Conservation (phyloP, 768 basidiomycete species). For the Phanerochaete sordida region DNA sequence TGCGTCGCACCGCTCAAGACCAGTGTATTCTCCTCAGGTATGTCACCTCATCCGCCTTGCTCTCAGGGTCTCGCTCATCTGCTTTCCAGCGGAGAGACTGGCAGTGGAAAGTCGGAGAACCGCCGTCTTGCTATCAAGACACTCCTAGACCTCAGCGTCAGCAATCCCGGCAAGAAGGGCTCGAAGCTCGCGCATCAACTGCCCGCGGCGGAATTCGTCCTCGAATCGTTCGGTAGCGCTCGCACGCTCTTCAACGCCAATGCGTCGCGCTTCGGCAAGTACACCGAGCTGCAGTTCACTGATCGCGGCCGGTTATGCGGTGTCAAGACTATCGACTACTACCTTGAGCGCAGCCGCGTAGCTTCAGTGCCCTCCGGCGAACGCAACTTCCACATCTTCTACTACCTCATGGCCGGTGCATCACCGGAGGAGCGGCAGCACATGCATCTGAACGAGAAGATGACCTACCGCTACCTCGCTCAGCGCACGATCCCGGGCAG, state of each 20-base stretch:
- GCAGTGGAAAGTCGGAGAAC: constrained; percentile 92
- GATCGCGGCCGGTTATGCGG: constrained; percentile 88
- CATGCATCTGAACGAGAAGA: constrained; percentile 78
- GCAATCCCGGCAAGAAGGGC: constrained; percentile 90
- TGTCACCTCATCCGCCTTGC: constrained; percentile 24
- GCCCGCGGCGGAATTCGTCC: constrained; percentile 91
- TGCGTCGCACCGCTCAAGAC: constrained; percentile 91
- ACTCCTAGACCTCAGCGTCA: constrained; percentile 86
- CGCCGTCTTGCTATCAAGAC: constrained; percentile 88
- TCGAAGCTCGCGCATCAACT: constrained; percentile 83
- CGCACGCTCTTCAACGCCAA: constrained; percentile 91
- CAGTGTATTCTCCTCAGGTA: constrained; percentile 87
- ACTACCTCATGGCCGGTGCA: constrained; percentile 92
- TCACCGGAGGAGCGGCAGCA: constrained; percentile 85
- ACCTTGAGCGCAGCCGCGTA: constrained; percentile 90
- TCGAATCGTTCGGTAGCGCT: constrained; percentile 92
- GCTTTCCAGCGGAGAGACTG: constrained; percentile 75
- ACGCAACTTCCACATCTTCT: constrained; percentile 97
- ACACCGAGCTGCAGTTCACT: constrained; percentile 96
- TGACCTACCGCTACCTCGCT: constrained; percentile 84
- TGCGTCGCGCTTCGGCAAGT: constrained; percentile 96
- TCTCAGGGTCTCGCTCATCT: background rate
- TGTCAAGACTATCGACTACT: constrained; percentile 94
- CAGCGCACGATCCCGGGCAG: constrained; percentile 47
- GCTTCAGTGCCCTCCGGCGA: constrained; percentile 85